Evolutionary conservation across 1,284 basidiomycete genomes (phyloP).

Genomic region (Cryptococcus maquisensis): DNA sequence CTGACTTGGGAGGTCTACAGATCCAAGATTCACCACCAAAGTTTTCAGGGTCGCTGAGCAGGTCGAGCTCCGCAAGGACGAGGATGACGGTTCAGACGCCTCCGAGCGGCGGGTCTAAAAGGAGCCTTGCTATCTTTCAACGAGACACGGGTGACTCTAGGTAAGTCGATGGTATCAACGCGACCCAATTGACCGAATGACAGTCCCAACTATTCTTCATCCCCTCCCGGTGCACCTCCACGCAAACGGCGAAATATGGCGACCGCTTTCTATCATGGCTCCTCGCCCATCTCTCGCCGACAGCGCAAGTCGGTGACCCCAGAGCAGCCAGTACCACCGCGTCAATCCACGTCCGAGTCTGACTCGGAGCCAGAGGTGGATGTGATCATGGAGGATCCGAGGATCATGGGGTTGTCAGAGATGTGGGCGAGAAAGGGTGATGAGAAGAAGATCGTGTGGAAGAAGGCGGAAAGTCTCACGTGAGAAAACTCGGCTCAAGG

Average conservation of each 20-base stretch:
- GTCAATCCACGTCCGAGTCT: background rate
- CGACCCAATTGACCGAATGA: background rate
- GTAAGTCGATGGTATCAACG: background rate
- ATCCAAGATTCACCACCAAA: background rate
- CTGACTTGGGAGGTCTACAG: background rate
- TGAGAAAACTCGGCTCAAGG: background rate
- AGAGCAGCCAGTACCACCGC: background rate
- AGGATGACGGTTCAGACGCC: background rate
- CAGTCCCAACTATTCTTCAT: background rate
- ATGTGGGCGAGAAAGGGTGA: background rate
- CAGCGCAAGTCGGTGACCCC: background rate
- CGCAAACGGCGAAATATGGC: background rate
- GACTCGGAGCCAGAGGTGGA: background rate
- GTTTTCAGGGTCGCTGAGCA: background rate
- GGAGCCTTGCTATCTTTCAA: background rate
- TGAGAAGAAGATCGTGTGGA: background rate
- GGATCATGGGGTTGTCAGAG: too few species aligned
- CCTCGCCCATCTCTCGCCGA: background rate
- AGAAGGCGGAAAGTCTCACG: background rate
- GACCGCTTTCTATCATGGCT: background rate
- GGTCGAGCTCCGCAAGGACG: background rate
- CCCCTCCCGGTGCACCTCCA: background rate
- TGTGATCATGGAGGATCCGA: background rate
- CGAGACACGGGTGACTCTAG: background rate
- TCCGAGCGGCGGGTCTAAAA: background rate